Conservation (phyloP, 176 grass and related monocot genomes). For the Triticum monococcum region DNA sequence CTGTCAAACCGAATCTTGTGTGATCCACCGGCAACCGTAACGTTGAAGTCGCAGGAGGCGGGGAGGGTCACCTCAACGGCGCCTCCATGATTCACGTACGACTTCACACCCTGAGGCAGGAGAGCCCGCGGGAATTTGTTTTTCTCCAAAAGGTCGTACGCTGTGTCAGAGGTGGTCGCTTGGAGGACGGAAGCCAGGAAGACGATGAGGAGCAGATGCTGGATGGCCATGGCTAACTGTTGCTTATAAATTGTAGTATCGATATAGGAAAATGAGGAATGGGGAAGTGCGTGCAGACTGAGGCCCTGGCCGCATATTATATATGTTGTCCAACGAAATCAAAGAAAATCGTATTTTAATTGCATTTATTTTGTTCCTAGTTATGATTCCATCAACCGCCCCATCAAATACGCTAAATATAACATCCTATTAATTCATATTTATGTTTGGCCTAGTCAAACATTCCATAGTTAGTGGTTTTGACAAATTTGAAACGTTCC, state of each 20-base stretch:
- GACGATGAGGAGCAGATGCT: background rate
- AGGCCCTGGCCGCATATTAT: background rate
- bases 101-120: background rate
- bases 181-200: background rate
- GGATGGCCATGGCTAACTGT: background rate
- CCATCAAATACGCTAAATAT: background rate
- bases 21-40: background rate
- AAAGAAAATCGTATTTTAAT: background rate
- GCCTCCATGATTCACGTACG: background rate
- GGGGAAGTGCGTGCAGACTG: background rate
- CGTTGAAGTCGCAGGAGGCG: background rate
- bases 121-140: conserved; percentile 7
- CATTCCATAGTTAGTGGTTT: background rate
- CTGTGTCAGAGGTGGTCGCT: background rate
- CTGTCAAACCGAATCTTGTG: conserved; percentile 1
- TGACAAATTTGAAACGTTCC: background rate
- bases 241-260: background rate
- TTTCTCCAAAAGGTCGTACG: background rate
- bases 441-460: background rate
- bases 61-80: background rate
- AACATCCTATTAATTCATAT: background rate
- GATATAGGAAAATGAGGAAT: background rate
- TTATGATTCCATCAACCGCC: background rate
- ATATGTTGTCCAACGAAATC: background rate
- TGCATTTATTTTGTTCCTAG: background rate